These are phyloP conservation scores for Acanthamoeba triangularis DNA, from an alignment of 208 protist species.

Conservation along the genomic window DNA sequence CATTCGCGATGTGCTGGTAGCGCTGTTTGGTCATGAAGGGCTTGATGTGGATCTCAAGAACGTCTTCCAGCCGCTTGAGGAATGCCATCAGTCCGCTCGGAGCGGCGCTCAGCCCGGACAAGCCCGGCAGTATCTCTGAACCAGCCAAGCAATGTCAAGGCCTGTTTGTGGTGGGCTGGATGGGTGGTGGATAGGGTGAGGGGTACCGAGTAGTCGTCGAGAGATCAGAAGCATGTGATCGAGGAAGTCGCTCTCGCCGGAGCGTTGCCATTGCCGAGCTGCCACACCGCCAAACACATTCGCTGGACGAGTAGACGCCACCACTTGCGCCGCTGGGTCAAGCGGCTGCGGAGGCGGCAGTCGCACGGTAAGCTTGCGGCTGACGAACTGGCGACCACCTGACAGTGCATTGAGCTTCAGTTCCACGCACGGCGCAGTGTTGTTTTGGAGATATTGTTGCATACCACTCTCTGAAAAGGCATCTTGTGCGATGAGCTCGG, in stretches of 20 bases:
- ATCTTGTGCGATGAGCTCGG: not conserved
- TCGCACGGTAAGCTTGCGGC: not conserved
- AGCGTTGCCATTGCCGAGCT: not conserved
- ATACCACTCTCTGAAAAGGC: conserved; percentile 21
- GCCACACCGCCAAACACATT: not conserved
- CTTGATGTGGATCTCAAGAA: not conserved
- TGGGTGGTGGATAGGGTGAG: not conserved
- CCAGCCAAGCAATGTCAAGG: not conserved
- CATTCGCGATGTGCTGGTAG: not conserved
- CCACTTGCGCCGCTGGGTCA: not conserved
- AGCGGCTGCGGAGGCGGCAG: not conserved
- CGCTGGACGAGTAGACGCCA: not conserved
- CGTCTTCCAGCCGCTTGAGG: not conserved
- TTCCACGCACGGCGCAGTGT: too few species aligned
- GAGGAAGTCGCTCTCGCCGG: not conserved
- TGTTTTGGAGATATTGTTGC: too few species aligned
- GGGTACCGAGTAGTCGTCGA: not conserved
- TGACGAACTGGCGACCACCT: not conserved
- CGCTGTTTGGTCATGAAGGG: not conserved
- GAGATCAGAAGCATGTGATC: not conserved
- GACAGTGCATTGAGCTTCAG: too few species aligned
- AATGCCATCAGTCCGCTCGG: not conserved
- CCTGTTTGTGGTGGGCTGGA: not conserved
- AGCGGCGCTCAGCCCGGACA: not conserved
- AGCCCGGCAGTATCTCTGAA: not conserved